phyloP scores from a whole-genome alignment of 139 green algal genomes.

The Asterochloris erici region DNA sequence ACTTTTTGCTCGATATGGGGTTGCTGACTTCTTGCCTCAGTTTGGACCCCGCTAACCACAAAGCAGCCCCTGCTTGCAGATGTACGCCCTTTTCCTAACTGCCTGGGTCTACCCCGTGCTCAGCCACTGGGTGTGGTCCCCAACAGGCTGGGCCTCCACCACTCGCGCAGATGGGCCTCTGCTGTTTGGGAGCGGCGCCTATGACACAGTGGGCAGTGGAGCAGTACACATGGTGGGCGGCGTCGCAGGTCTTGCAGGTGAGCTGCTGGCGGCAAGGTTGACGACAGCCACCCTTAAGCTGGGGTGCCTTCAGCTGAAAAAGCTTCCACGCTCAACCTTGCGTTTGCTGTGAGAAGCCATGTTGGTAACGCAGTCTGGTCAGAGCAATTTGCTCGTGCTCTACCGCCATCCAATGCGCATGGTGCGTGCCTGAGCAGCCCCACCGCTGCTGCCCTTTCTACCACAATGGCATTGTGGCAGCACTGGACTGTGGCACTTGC shows the following conservation, averaged over 20 bases:
- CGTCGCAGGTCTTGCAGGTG: constrained; percentile 22
- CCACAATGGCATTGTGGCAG: too few relatives aligned
- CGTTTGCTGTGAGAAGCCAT: too few relatives aligned
- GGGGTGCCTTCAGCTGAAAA: too few relatives aligned
- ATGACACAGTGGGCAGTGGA: constrained; percentile 58
- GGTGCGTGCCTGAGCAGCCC: too few relatives aligned
- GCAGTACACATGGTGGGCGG: constrained; percentile 81
- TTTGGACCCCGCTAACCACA: not conserved
- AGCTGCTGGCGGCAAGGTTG: not conserved
- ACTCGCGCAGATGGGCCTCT: constrained; percentile 16
- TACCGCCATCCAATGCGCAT: too few relatives aligned
- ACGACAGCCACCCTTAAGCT: not conserved
- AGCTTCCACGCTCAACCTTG: too few relatives aligned
- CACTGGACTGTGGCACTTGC: too few relatives aligned
- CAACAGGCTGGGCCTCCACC: constrained; percentile 41
- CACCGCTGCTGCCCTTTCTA: too few relatives aligned
- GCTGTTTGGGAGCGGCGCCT: constrained; percentile 31
- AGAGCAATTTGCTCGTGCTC: too few relatives aligned
- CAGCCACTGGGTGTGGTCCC: constrained; percentile 57
- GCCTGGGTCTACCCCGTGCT: constrained; percentile 71
- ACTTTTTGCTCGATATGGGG: too few relatives aligned
- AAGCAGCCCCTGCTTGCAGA: not conserved
- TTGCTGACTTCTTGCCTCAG: not conserved
- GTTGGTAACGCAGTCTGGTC: too few relatives aligned
- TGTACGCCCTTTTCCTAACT: constrained; percentile 63